These are phyloP conservation scores for Protea cynaroides DNA, from an alignment of 164 flowering plant species.

Conservation along the genomic window DNA sequence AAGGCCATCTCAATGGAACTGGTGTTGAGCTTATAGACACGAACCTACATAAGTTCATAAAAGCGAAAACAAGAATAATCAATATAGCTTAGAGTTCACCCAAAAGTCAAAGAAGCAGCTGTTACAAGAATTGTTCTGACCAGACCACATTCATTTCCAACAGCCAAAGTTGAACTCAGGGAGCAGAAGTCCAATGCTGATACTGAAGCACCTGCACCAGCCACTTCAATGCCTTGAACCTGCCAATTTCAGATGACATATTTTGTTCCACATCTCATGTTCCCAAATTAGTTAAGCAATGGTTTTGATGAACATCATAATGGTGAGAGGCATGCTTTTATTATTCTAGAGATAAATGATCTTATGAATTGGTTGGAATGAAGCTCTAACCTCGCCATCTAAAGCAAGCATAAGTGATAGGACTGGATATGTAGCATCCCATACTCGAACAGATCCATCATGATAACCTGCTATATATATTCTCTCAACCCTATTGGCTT, in stretches of 20 bases:
- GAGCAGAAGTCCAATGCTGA: constrained; percentile 60
- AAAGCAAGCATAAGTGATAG: constrained; percentile 42
- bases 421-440: constrained; percentile 79
- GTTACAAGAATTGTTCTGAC: constrained; percentile 37
- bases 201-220: constrained; percentile 50
- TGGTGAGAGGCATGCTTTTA: constrained; percentile 7
- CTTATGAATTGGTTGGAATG: neutral
- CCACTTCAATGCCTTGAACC: constrained; percentile 45
- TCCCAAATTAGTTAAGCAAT: neutral
- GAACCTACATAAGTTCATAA: constrained; percentile 39
- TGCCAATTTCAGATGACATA: constrained; percentile 26
- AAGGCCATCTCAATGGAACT: constrained; percentile 33
- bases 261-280: constrained; percentile 4
- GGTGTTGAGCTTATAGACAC: constrained; percentile 40
- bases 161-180: constrained; percentile 46
- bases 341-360: neutral
- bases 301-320: neutral
- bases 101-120: neutral
- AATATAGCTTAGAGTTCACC: constrained; percentile 2
- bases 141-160: constrained; percentile 79
- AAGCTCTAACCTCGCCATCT: constrained; percentile 52
- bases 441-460: constrained; percentile 78
- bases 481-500: constrained; percentile 30
- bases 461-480: constrained; percentile 66
- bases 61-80: constrained; percentile 4